Conservation (phyloP, 2,329 filamentous ascomycete species). For the Penicillium sp. region DNA sequence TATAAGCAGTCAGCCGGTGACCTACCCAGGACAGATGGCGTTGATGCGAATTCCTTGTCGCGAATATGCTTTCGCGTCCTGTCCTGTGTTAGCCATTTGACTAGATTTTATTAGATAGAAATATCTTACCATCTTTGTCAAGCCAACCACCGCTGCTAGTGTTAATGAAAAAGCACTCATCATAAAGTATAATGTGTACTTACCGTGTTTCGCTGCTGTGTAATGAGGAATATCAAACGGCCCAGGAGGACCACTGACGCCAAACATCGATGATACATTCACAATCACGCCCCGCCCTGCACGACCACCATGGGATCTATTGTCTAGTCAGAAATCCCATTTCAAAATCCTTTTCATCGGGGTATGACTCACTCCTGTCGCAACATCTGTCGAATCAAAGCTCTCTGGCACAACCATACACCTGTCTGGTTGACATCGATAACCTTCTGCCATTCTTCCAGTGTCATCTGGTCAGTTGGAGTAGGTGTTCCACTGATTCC, state of each 20-base stretch:
- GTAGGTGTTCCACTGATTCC: conserved; percentile 52
- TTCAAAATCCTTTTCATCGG: neutral
- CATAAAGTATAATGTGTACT: neutral
- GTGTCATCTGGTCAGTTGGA: conserved; percentile 52
- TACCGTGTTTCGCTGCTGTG: conserved; percentile 33
- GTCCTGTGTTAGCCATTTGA: conserved; percentile 9
- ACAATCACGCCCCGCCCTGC: conserved; percentile 32
- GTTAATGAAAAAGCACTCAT: neutral
- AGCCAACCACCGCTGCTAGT: conserved; percentile 28
- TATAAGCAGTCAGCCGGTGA: neutral
- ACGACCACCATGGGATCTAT: conserved; percentile 20
- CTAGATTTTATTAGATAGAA: neutral
- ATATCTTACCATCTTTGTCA: conserved; percentile 29
- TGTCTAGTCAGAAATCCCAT: neutral
- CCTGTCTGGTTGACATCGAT: conserved; percentile 60
- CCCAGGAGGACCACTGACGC: conserved; percentile 22
- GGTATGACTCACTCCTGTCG: conserved; percentile 29
- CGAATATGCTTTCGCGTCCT: conserved; percentile 55
- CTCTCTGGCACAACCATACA: conserved; percentile 61
- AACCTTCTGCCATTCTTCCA: conserved; percentile 56
- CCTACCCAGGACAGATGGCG: conserved; percentile 58
- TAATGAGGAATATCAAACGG: conserved; percentile 25
- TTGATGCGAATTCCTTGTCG: conserved; percentile 60
- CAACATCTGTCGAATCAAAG: conserved; percentile 45
- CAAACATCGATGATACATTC: conserved; percentile 33